Evolutionary conservation across 495 filamentous ascomycete genomes (phyloP).

Genomic region (Tuber brumale): DNA sequence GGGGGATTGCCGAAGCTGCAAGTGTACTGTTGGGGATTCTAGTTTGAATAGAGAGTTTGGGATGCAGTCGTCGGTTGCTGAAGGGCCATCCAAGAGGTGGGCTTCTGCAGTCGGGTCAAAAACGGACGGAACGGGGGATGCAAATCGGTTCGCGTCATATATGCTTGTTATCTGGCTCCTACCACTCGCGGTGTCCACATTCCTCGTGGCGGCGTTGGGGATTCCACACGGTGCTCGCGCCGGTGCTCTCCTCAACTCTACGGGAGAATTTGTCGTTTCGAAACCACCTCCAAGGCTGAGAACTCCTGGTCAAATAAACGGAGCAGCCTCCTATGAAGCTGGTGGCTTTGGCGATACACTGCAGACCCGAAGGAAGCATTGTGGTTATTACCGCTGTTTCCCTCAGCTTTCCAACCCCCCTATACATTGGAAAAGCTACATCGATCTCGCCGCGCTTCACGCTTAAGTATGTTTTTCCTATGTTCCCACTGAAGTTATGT

Average conservation of each 20-base stretch:
- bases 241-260: slow-evolving; percentile 4
- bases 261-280: not conserved
- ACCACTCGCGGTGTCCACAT: not conserved
- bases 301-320: not conserved
- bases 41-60: slow-evolving; percentile 1
- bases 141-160: not conserved
- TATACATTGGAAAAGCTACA: not conserved
- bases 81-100: not conserved
- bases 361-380: slow-evolving; percentile 1
- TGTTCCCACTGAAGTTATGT: not conserved
- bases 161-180: not conserved
- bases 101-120: not conserved
- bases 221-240: not conserved
- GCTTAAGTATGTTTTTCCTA: not conserved
- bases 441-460: not conserved
- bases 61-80: not conserved
- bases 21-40: not conserved
- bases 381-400: not conserved
- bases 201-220: not conserved
- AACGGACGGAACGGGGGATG: not conserved
- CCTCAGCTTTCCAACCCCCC: not conserved
- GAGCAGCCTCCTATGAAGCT: slow-evolving; percentile 1
- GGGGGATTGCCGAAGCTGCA: not conserved
- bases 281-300: not conserved
- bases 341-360: not conserved